Conservation (phyloP, 148 eudicot genomes). For the Rhododendron vialii region DNA sequence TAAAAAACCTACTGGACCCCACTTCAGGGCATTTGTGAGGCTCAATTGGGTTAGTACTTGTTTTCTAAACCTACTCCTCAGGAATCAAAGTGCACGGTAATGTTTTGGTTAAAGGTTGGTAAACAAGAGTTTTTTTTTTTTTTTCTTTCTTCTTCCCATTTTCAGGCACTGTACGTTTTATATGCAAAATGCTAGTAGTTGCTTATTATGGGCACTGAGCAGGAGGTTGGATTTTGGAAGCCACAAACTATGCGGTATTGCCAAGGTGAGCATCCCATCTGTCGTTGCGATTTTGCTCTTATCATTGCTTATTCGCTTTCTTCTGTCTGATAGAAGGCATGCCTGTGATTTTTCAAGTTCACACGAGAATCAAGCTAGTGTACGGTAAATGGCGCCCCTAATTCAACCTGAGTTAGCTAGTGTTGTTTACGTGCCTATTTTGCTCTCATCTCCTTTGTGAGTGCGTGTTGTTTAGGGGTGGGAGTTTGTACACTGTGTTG, state of each 20-base stretch:
- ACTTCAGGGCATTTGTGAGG: not conserved
- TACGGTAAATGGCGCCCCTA: not conserved
- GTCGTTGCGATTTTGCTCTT: not conserved
- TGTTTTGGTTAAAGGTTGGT: slow-evolving; percentile 11
- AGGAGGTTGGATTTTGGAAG: slow-evolving; percentile 12
- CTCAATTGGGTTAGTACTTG: not conserved
- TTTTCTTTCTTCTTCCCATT: not conserved
- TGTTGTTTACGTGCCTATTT: not conserved
- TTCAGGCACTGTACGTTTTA: not conserved
- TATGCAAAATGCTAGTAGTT: not conserved
- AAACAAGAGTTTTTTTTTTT: not conserved
- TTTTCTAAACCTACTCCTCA: not conserved
- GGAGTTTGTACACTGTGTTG: not conserved
- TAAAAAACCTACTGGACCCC: not conserved
- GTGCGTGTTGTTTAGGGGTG: not conserved
- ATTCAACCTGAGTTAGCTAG: not conserved
- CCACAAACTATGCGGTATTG: slow-evolving; percentile 14
- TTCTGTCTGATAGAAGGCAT: not conserved
- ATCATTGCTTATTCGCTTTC: not conserved
- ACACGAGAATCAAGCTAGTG: not conserved
- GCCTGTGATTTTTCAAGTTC: not conserved
- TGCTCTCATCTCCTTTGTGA: not conserved
- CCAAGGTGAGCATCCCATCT: slow-evolving; percentile 16
- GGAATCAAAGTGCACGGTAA: not conserved
- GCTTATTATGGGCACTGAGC: slow-evolving; percentile 11